These are phyloP conservation scores for Fusarium circinatum DNA, from an alignment of 2,329 filamentous ascomycete species.

Conservation along the genomic window DNA sequence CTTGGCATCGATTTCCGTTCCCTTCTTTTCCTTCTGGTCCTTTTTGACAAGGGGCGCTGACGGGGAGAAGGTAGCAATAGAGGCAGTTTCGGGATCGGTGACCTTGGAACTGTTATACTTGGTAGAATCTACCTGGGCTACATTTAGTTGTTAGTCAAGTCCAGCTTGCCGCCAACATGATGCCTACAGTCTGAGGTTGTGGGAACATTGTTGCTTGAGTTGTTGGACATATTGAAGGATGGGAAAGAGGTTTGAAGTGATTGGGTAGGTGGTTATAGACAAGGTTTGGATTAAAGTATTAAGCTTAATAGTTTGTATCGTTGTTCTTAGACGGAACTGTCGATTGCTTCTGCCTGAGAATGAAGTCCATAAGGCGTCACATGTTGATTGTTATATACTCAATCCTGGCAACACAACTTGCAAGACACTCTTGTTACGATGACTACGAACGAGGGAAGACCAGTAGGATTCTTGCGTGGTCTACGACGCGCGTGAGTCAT, in stretches of 20 bases:
- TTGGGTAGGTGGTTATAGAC: background rate
- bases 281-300: background rate
- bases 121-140: conserved; percentile 24
- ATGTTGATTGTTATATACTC: conserved; percentile 36
- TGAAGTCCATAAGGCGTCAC: background rate
- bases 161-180: background rate
- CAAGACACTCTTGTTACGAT: background rate
- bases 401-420: background rate
- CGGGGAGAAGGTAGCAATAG: conserved; percentile 41
- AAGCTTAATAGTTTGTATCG: conserved; percentile 4
- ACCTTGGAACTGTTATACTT: conserved; percentile 21
- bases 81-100: conserved; percentile 41
- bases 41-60: conserved; percentile 39
- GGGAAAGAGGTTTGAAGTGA: background rate
- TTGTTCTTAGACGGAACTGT: background rate
- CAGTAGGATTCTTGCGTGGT: conserved; percentile 15
- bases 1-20: conserved; percentile 32
- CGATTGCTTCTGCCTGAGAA: conserved; percentile 20
- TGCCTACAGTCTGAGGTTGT: conserved; percentile 31
- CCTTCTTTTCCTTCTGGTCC: conserved; percentile 20
- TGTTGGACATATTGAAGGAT: conserved; percentile 21
- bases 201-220: conserved; percentile 17
- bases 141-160: background rate
- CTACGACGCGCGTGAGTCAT: conserved; percentile 40
- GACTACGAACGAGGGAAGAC: background rate